A percentile compares a stretch with the other conserved stretches of the same genome.
These are phyloP conservation scores for Sindora glabra DNA, from an alignment of 306 rosid species.

Conservation along the genomic window DNA sequence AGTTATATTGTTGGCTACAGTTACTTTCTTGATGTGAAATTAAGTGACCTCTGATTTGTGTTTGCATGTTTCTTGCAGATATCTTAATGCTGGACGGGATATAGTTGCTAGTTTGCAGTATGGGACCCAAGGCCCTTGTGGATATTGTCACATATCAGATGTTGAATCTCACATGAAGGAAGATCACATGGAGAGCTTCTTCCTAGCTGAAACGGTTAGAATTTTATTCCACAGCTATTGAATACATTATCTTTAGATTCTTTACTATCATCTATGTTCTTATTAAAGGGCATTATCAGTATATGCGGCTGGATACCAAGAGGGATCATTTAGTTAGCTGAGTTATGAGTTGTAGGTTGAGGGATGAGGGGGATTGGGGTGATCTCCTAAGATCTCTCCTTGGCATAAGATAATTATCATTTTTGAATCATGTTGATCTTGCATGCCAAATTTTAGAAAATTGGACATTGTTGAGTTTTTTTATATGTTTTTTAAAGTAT, in stretches of 20 bases:
- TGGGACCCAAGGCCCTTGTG: constrained; percentile 87
- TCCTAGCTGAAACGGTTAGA: constrained; percentile 89
- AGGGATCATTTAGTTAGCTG: background rate
- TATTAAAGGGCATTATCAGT: constrained; percentile 7
- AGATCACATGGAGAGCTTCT: constrained; percentile 99
- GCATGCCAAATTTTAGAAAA: too few species aligned
- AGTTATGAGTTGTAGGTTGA: background rate
- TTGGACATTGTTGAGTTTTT: too few species aligned
- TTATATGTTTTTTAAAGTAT: too few species aligned
- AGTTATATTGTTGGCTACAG: background rate
- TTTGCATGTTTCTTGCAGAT: constrained; percentile 53
- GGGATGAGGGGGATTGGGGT: background rate
- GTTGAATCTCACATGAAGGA: constrained; percentile 87
- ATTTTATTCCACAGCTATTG: constrained; percentile 5
- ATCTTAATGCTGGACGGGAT: constrained; percentile 92
- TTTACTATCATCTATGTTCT: constrained; percentile 9
- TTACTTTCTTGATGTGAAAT: background rate
- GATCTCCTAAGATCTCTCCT: background rate
- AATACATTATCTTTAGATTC: background rate
- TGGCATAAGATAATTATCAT: background rate
- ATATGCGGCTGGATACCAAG: background rate
- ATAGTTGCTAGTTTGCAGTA: constrained; percentile 87
- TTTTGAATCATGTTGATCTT: too few species aligned
- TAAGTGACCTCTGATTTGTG: constrained; percentile 4
- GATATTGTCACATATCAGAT: constrained; percentile 93